Evolutionary conservation across 1,284 basidiomycete species (phyloP).

Genomic region (Ganoderma resinaceum): DNA sequence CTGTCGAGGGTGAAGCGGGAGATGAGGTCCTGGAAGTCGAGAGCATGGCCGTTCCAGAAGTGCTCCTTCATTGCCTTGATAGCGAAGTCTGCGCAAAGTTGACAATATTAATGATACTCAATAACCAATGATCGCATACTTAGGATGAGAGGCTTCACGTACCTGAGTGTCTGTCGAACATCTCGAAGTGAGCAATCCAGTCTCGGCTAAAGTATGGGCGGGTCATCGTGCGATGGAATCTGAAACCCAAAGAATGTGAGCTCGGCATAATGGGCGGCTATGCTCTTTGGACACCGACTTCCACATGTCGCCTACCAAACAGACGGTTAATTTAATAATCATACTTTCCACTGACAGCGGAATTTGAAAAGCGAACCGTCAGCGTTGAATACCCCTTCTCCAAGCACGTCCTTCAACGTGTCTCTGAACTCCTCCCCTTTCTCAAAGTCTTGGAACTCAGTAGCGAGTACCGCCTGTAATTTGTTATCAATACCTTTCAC

Average conservation of each 20-base stretch:
- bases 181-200: constrained; percentile 25
- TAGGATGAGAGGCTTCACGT: background rate
- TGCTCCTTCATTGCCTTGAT: constrained; percentile 25
- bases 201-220: constrained; percentile 30
- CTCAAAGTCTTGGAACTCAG: constrained; percentile 32
- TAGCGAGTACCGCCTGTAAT: constrained; percentile 31
- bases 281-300: constrained; percentile 29
- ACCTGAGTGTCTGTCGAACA: constrained; percentile 26
- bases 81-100: constrained; percentile 15
- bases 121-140: background rate
- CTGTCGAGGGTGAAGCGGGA: constrained; percentile 49
- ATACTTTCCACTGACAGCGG: background rate
- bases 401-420: constrained; percentile 27
- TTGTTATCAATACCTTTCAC: background rate
- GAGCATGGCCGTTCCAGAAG: constrained; percentile 16
- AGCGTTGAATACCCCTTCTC: constrained; percentile 31
- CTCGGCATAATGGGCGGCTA: too few relatives aligned
- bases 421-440: constrained; percentile 25
- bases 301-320: constrained; percentile 30
- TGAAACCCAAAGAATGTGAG: constrained; percentile 10
- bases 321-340: background rate
- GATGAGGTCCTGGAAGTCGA: constrained; percentile 40
- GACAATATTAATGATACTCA: background rate
- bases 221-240: constrained; percentile 41
- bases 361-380: constrained; percentile 26